phyloP scores from a whole-genome alignment of 2,329 filamentous ascomycete species.

The Coniochaeta sp. region DNA sequence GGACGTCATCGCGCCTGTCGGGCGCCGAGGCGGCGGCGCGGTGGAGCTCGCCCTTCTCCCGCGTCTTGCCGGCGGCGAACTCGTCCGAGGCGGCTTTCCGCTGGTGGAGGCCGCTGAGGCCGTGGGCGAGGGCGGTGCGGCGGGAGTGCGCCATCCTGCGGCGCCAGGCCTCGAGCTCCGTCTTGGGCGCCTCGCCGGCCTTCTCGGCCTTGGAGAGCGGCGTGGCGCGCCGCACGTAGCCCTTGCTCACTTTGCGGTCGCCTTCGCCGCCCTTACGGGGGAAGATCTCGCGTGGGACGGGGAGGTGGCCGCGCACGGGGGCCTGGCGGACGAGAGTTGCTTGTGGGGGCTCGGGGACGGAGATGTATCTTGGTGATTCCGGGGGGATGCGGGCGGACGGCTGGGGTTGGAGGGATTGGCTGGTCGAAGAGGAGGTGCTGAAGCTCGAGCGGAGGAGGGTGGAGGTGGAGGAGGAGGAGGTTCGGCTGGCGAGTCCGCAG shows the following conservation, averaged over 20 bases:
- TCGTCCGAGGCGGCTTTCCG: slow-evolving; percentile 48
- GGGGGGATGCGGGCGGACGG: slow-evolving; percentile 52
- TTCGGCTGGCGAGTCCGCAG: slow-evolving; percentile 11
- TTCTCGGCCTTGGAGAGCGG: slow-evolving; percentile 40
- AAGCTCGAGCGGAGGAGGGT: slow-evolving; percentile 9
- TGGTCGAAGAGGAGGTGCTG: slow-evolving; percentile 13
- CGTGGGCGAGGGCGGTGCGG: slow-evolving; percentile 63
- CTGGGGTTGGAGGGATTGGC: slow-evolving; percentile 20
- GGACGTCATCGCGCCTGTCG: slow-evolving; percentile 66
- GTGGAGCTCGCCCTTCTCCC: slow-evolving; percentile 39
- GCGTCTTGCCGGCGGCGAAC: slow-evolving; percentile 20
- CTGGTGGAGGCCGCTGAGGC: slow-evolving; percentile 61
- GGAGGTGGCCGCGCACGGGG: slow-evolving; percentile 69
- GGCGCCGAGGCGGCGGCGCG: slow-evolving; percentile 49
- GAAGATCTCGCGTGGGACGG: slow-evolving; percentile 78
- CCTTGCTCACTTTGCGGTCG: slow-evolving; percentile 51
- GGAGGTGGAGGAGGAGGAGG: slow-evolving; percentile 9
- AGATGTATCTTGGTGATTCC: slow-evolving; percentile 82
- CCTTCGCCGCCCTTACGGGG: slow-evolving; percentile 37
- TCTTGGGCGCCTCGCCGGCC: slow-evolving; percentile 26
- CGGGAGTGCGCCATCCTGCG: slow-evolving; percentile 64
- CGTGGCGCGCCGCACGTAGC: slow-evolving; percentile 55
- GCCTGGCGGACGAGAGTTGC: slow-evolving; percentile 43
- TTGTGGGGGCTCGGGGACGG: slow-evolving; percentile 72
- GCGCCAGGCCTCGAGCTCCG: slow-evolving; percentile 53